Conservation (phyloP, 495 filamentous ascomycete genomes). For the Chaetomium cochliodes region DNA sequence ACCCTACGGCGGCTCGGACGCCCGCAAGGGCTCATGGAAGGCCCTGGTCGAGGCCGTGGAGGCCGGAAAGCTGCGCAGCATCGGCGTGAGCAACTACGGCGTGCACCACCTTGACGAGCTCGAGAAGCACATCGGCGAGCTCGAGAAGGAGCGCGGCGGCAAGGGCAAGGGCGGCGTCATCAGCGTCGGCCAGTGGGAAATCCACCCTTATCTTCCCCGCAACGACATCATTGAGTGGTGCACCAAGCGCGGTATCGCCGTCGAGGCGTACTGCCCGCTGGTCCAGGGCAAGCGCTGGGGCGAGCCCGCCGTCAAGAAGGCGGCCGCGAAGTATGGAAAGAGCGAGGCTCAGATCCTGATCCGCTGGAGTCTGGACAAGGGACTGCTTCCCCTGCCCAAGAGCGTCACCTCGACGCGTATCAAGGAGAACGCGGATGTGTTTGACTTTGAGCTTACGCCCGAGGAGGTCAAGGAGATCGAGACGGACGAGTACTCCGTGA, state of each 20-base stretch:
- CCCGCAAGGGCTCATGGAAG: slow-evolving; percentile 61
- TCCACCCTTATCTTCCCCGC: slow-evolving; percentile 85
- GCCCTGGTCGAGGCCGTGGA: slow-evolving; percentile 60
- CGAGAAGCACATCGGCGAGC: slow-evolving; percentile 68
- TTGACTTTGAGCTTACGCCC: slow-evolving; percentile 71
- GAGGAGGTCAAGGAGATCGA: slow-evolving; percentile 60
- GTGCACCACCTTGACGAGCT: slow-evolving; percentile 70
- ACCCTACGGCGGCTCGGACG: slow-evolving; percentile 58
- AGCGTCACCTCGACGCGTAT: slow-evolving; percentile 67
- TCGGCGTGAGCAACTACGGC: slow-evolving; percentile 69
- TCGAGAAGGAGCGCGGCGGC: slow-evolving; percentile 56
- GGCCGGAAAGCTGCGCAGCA: slow-evolving; percentile 60
- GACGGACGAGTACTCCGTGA: slow-evolving; percentile 59
- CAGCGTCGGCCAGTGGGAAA: slow-evolving; percentile 81
- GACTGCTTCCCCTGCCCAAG: slow-evolving; percentile 72
- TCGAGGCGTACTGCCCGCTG: slow-evolving; percentile 81
- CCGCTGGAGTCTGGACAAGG: slow-evolving; percentile 85
- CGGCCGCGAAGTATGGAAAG: slow-evolving; percentile 70
- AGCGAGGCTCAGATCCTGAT: slow-evolving; percentile 75
- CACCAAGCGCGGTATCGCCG: slow-evolving; percentile 60
- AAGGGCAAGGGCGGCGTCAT: slow-evolving; percentile 71
- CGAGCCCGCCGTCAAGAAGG: slow-evolving; percentile 57
- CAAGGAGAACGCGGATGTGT: slow-evolving; percentile 71
- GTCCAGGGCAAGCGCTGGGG: slow-evolving; percentile 65
- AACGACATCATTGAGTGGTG: slow-evolving; percentile 77